Evolutionary conservation across 129 eudicot species (phyloP).

Genomic region (Centrapalus pauciflorus): DNA sequence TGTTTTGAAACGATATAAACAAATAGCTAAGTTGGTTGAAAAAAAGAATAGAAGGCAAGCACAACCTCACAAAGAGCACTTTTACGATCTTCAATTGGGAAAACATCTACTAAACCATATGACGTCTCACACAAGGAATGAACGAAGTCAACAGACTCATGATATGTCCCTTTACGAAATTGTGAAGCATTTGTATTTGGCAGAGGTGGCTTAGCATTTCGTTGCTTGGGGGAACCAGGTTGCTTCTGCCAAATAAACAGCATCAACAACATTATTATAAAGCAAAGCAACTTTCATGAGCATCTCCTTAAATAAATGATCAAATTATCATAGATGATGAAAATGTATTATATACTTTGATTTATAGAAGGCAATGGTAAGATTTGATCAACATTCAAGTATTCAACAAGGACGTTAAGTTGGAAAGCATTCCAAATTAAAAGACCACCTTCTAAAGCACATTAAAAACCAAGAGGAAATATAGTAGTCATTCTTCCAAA

Average conservation of each 20-base stretch:
- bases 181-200: slow-evolving; percentile 72
- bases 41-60: slow-evolving; percentile 6
- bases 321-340: too few species aligned
- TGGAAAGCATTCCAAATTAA: too few species aligned
- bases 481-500: too few species aligned
- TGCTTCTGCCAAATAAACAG: slow-evolving; percentile 46
- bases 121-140: slow-evolving; percentile 91
- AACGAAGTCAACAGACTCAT: slow-evolving; percentile 89
- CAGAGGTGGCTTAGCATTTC: slow-evolving; percentile 76
- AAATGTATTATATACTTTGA: too few species aligned
- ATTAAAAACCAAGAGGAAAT: too few species aligned
- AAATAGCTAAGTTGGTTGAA: slow-evolving; percentile 3
- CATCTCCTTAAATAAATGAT: too few species aligned
- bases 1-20: neutral
- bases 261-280: neutral
- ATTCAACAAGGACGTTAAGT: too few species aligned
- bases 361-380: neutral
- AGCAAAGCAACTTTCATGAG: too few species aligned
- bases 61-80: slow-evolving; percentile 94
- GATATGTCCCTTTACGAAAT: slow-evolving; percentile 93
- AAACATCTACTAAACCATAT: slow-evolving; percentile 91
- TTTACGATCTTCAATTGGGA: slow-evolving; percentile 97
- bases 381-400: neutral
- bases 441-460: too few species aligned
- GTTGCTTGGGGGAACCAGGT: slow-evolving; percentile 64